Percentiles rank a stretch among this genome's conserved stretches.
Evolutionary conservation across 495 filamentous ascomycete genomes (phyloP).

Genomic region (Pyrenopolyporus hunteri): DNA sequence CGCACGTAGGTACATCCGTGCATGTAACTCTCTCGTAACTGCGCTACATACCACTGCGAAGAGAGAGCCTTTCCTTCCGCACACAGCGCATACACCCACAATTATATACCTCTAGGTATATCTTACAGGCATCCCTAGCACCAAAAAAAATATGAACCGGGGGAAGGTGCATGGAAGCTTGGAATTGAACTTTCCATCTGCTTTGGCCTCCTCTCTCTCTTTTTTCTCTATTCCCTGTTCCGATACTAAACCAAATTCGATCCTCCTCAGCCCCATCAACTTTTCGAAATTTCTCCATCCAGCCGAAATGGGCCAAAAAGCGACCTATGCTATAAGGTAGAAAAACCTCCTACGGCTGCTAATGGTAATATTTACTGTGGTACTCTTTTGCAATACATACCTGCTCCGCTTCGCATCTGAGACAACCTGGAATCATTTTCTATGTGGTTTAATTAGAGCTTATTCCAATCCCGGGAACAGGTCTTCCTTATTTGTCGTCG

Average conservation of each 20-base stretch:
- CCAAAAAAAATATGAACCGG: conserved; percentile 24
- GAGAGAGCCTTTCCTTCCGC: not conserved
- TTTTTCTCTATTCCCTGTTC: not conserved
- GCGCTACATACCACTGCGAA: not conserved
- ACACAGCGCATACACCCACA: too few species aligned
- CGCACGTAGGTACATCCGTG: not conserved
- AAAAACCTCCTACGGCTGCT: too few species aligned
- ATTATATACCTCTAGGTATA: too few species aligned
- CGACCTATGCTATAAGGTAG: not conserved
- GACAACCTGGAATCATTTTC: conserved; percentile 19
- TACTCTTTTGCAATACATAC: too few species aligned
- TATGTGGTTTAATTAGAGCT: conserved; percentile 30
- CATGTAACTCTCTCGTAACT: not conserved
- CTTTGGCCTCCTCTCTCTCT: not conserved
- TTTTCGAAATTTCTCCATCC: not conserved
- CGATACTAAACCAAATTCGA: not conserved
- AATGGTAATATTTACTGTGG: too few species aligned
- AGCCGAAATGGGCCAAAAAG: not conserved
- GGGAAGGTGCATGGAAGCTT: conserved; percentile 15
- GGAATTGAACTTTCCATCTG: not conserved
- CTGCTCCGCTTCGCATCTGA: conserved; percentile 30
- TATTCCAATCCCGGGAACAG: conserved; percentile 8
- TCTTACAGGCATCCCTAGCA: conserved; percentile 11
- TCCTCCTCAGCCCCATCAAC: not conserved
- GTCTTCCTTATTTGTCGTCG: conserved; percentile 34